Conservation (phyloP, 352 stramenopile genomes). For the Phytophthora constricta region DNA sequence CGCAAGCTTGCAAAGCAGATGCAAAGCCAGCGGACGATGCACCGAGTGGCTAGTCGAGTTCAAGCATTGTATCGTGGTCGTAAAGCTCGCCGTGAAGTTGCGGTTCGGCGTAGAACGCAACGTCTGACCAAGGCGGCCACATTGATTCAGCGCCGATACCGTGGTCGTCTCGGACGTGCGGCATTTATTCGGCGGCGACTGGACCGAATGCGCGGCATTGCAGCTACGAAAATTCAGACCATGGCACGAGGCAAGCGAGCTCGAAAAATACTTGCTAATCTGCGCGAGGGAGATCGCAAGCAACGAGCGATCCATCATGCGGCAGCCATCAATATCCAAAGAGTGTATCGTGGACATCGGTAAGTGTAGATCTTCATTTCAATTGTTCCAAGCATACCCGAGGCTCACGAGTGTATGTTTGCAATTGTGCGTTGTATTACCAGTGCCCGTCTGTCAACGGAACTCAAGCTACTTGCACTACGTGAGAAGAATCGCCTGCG, state of each 20-base stretch:
- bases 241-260: slow-evolving; percentile 50
- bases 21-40: slow-evolving; percentile 27
- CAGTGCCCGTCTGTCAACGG: slow-evolving; percentile 65
- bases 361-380: slow-evolving; percentile 30
- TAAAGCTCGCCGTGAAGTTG: slow-evolving; percentile 49
- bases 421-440: no score
- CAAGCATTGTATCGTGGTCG: slow-evolving; percentile 68
- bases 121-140: slow-evolving; percentile 52
- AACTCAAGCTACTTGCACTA: slow-evolving; percentile 70
- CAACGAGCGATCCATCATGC: slow-evolving; percentile 42
- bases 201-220: slow-evolving; percentile 50
- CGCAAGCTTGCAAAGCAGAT: slow-evolving; percentile 32
- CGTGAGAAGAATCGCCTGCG: slow-evolving; percentile 64
- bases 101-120: slow-evolving; percentile 21
- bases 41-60: slow-evolving; percentile 56
- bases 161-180: slow-evolving; percentile 67
- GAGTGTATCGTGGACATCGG: slow-evolving; percentile 75
- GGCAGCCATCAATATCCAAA: slow-evolving; percentile 66
- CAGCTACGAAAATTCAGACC: slow-evolving; percentile 64
- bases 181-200: slow-evolving; percentile 67
- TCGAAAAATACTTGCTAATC: slow-evolving; percentile 34
- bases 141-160: slow-evolving; percentile 75
- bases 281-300: slow-evolving; percentile 42
- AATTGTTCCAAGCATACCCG: neutral
- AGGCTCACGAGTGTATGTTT: slow-evolving; percentile 3